phyloP scores from a whole-genome alignment of 345 rosid species.

The Pistacia vera region DNA sequence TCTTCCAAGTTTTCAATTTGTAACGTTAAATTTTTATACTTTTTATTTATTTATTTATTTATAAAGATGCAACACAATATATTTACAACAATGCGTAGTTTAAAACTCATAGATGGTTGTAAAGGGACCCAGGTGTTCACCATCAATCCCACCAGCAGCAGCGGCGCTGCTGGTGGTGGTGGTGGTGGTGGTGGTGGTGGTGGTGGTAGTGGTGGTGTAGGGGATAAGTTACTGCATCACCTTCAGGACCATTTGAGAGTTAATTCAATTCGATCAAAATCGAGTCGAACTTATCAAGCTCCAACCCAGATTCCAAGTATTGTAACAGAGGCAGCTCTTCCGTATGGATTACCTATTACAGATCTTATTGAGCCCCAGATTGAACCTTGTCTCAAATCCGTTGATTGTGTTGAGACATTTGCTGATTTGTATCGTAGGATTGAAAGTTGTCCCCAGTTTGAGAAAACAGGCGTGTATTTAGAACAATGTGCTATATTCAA shows the following conservation, averaged over 20 bases:
- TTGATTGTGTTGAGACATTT: constrained; percentile 65
- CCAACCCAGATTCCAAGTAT: constrained; percentile 28
- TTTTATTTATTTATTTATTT: not conserved
- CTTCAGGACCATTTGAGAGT: constrained; percentile 70
- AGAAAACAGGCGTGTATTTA: constrained; percentile 58
- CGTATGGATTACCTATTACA: constrained; percentile 68
- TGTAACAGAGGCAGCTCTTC: constrained; percentile 56
- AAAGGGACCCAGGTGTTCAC: constrained; percentile 75
- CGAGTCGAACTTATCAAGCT: constrained; percentile 39
- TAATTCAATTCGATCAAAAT: constrained; percentile 59
- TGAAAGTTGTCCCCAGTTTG: constrained; percentile 48
- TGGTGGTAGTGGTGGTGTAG: constrained; percentile 43
- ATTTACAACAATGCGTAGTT: constrained; percentile 84
- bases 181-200: constrained; percentile 22
- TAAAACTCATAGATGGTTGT: constrained; percentile 81
- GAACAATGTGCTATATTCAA: constrained; percentile 76
- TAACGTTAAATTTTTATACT: not conserved
- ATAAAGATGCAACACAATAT: constrained; percentile 76
- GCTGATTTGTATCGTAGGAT: constrained; percentile 62
- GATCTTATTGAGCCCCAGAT: constrained; percentile 81
- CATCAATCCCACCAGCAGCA: constrained; percentile 41
- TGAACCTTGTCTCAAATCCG: constrained; percentile 64
- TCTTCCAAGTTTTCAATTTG: constrained; percentile 10
- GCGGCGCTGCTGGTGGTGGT: constrained; percentile 3
- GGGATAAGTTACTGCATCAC: constrained; percentile 72